Base-by-base conservation (phyloP, 2,329 filamentous ascomycete species). In the Fusarium hainanense region DNA sequence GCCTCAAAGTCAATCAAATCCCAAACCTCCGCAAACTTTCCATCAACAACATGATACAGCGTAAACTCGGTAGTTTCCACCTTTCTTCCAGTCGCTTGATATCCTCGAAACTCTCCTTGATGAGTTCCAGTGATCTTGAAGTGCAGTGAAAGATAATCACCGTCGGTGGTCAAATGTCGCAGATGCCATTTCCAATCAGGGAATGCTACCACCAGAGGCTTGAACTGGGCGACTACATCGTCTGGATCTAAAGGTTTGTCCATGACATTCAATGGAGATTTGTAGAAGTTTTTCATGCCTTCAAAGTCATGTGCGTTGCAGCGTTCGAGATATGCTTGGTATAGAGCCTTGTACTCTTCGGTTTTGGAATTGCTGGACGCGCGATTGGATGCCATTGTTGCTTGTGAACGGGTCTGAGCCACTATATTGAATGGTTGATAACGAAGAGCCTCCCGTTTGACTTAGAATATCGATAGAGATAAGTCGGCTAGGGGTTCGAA, bases 101-200 rank as follows among this genome's bases (percentile, higher is more conserved):
- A 41, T 6, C 58, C 58, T 20, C 44, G 37, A 20, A 64, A 64
- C 2, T 57, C 43, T 0, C 43, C 61, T 10, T 58, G 12, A 18
- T 64, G 58, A 3, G 58, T 64, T 0, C 61, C 58, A 2, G 49
- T 57, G 13, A 63, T 46, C 13, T 21, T 63, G 13, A 63, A 63
- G 3, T 63, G 58, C 4, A 63, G 28, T 0, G 58, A 63, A 7
- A 63, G 43, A 4, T 49, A 63, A 1, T 63, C 43, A 3, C 61
- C 49, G 4, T 63, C 37, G 20, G 49, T 49, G 2, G 14, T 27
- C 9, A 63, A 23, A 6, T 54, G 61, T 55, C 50, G 14, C 4
- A 63, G 2, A 2, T 49, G 30, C 58, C 58, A 63, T 6, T 63
- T 52, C 61, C 61, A 63, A 8, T 63, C 61, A 2, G 58, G 58